Evolutionary conservation across 2,329 filamentous ascomycete species (phyloP).

Genomic region (Ophiostoma sp.): DNA sequence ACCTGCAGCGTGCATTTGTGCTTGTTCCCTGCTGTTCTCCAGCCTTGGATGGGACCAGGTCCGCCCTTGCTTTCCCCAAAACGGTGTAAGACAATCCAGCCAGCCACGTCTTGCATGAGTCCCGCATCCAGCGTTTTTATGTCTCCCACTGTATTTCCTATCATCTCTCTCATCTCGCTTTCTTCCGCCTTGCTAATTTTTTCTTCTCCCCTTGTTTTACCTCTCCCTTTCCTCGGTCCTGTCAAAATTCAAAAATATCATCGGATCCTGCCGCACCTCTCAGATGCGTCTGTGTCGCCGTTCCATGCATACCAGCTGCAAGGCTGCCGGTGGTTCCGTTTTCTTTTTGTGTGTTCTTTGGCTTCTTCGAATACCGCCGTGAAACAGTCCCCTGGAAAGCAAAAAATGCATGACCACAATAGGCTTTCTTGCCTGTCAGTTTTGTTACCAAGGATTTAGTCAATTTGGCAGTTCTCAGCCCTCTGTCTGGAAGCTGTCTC

Average conservation of each 20-base stretch:
- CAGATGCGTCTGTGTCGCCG: background rate
- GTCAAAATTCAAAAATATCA: background rate
- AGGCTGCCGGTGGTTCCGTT: background rate
- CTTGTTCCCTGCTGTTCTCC: background rate
- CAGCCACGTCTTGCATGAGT: background rate
- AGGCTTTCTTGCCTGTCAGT: background rate
- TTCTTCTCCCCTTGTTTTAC: background rate
- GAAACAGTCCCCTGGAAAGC: background rate
- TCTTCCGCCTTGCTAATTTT: background rate
- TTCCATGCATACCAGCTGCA: conserved; percentile 11
- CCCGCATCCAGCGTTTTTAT: background rate
- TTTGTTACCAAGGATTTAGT: background rate
- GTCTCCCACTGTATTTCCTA: background rate
- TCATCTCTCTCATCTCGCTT: background rate
- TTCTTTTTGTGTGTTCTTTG: background rate
- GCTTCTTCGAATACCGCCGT: background rate
- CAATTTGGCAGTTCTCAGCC: background rate
- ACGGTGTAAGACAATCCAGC: background rate
- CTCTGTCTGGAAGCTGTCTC: background rate
- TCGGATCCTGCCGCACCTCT: conserved; percentile 2
- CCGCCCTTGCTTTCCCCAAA: background rate
- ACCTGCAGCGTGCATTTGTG: background rate
- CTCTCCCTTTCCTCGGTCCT: background rate
- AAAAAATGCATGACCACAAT: background rate
- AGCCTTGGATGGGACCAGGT: background rate